A percentile compares a stretch with the other conserved stretches of the same genome.
Conservation (phyloP, 306 rosid species). For the Astragalus membranaceus region DNA sequence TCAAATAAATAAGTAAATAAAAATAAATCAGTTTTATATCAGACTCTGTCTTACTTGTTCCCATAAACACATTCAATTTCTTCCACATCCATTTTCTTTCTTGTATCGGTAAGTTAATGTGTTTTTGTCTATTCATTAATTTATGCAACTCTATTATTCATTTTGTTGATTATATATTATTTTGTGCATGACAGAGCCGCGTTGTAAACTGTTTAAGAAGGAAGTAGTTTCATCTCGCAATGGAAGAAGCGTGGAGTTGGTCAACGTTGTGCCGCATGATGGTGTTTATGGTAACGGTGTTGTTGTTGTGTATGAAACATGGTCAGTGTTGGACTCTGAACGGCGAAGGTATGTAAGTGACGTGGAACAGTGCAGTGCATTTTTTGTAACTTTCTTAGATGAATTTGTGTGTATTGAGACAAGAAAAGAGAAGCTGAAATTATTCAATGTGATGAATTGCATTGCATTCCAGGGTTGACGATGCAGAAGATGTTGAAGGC, state of each 20-base stretch:
- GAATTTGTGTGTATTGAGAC: too few species aligned
- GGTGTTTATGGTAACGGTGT: constrained; percentile 11
- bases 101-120: background rate
- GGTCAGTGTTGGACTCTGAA: constrained; percentile 38
- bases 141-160: background rate
- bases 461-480: constrained; percentile 51
- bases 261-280: constrained; percentile 20
- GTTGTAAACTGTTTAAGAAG: constrained; percentile 6
- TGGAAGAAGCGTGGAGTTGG: constrained; percentile 34
- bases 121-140: background rate
- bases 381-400: background rate
- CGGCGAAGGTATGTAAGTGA: constrained; percentile 35
- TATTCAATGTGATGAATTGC: too few species aligned
- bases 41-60: constrained; percentile 12
- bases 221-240: background rate
- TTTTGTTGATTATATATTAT: too few species aligned
- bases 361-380: background rate
- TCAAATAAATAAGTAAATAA: background rate
- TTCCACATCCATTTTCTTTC: background rate
- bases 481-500: constrained; percentile 50
- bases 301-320: background rate
- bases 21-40: background rate
- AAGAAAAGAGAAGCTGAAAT: too few species aligned
- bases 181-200: background rate
- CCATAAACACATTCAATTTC: background rate